Conservation (phyloP, 2,329 filamentous ascomycete species). For the Alternaria sp. region DNA sequence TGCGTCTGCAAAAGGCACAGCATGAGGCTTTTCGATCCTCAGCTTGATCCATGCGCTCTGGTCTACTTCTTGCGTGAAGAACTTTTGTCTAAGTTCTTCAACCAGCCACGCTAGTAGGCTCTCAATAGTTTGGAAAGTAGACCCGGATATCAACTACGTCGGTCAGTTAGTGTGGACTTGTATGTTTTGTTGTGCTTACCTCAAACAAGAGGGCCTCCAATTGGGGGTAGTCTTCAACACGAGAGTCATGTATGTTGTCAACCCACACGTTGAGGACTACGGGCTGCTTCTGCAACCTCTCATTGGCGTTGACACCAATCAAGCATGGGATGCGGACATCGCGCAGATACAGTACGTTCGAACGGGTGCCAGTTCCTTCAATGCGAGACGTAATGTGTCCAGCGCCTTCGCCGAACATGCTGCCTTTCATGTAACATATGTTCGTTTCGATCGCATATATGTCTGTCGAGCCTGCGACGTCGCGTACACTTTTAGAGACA, state of each 20-base stretch:
- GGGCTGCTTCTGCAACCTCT: slow-evolving; percentile 71
- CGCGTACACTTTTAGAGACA: slow-evolving; percentile 26
- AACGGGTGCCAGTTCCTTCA: slow-evolving; percentile 26
- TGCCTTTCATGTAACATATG: slow-evolving; percentile 71
- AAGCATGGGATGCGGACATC: slow-evolving; percentile 71
- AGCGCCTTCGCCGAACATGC: slow-evolving; percentile 69
- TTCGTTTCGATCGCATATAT: slow-evolving; percentile 59
- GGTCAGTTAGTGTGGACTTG: slow-evolving; percentile 22
- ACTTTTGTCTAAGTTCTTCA: slow-evolving; percentile 54
- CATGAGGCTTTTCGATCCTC: slow-evolving; percentile 74
- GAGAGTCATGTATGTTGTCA: slow-evolving; percentile 57
- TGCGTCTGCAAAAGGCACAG: slow-evolving; percentile 75
- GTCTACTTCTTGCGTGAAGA: slow-evolving; percentile 40
- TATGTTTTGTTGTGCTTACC: slow-evolving; percentile 54
- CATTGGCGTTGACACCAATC: slow-evolving; percentile 76
- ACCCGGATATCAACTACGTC: slow-evolving; percentile 51
- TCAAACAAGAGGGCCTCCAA: slow-evolving; percentile 69
- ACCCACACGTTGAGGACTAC: slow-evolving; percentile 70
- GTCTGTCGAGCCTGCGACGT: slow-evolving; percentile 35
- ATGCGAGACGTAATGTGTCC: slow-evolving; percentile 54
- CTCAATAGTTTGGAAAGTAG: slow-evolving; percentile 59
- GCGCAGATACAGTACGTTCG: slow-evolving; percentile 59
- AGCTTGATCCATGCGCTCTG: slow-evolving; percentile 65
- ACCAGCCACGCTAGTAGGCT: slow-evolving; percentile 50
- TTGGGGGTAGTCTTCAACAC: slow-evolving; percentile 61